Evolutionary conservation across 306 rosid species (phyloP).

Genomic region (Dicorynia guianensis): DNA sequence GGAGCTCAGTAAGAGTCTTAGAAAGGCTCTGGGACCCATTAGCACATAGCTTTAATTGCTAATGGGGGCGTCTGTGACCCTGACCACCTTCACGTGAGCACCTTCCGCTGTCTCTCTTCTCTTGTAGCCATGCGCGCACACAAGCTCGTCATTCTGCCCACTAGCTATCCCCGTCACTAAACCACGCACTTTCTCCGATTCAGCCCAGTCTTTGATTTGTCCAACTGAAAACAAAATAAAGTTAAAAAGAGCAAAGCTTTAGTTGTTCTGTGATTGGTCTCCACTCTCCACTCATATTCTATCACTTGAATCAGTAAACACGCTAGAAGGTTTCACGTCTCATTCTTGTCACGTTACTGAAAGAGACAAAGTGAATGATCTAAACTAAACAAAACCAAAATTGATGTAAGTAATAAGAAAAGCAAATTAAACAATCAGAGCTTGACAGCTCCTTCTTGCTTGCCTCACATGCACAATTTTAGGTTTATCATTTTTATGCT

Average conservation of each 20-base stretch:
- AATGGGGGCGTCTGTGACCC: conserved; percentile 35
- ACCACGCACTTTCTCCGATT: conserved; percentile 5
- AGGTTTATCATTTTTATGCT: background rate
- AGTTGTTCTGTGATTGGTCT: conserved; percentile 33
- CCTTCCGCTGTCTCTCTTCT: conserved; percentile 65
- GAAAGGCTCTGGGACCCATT: conserved; percentile 32
- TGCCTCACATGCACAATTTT: background rate
- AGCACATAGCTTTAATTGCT: conserved; percentile 27
- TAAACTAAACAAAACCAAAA: conserved; percentile 30
- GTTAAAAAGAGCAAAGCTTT: background rate
- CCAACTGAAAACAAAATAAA: conserved; percentile 30
- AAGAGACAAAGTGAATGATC: conserved; percentile 35
- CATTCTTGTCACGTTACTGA: conserved; percentile 55
- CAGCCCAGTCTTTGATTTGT: conserved; percentile 26
- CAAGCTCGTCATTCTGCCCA: conserved; percentile 39
- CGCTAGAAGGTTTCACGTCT: conserved; percentile 23
- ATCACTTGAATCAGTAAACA: conserved; percentile 25
- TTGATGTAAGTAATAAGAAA: conserved; percentile 47
- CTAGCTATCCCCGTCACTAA: conserved; percentile 13
- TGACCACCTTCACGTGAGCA: conserved; percentile 72
- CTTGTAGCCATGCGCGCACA: conserved; percentile 44
- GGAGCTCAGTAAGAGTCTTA: background rate
- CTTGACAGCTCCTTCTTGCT: conserved; percentile 18
- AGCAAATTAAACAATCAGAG: background rate
- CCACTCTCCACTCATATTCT: background rate